Evolutionary conservation across 31 red algal species (phyloP).

Genomic region (Pterothamnion heteromorphum): DNA sequence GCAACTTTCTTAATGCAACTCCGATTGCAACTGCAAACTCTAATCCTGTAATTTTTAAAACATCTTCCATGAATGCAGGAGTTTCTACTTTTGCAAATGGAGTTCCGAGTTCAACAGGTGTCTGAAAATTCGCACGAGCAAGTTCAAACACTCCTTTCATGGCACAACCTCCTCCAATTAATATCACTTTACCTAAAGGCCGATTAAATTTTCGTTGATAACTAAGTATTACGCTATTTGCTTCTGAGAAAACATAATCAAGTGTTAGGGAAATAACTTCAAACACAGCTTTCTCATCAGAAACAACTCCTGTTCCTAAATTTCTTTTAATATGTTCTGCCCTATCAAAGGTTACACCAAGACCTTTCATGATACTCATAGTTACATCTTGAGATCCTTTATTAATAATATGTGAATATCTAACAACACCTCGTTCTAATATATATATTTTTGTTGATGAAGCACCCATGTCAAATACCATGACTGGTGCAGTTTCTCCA

Average conservation of each 20-base stretch:
- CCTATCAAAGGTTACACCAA: not conserved
- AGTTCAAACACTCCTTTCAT: not conserved
- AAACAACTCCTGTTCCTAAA: not conserved
- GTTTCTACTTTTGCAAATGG: slow-evolving; percentile 5
- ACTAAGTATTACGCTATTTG: not conserved
- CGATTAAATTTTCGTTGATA: not conserved
- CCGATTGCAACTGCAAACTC: slow-evolving; percentile 9
- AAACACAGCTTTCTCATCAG: not conserved
- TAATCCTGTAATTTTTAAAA: not conserved
- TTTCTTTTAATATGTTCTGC: not conserved
- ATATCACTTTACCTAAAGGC: not conserved
- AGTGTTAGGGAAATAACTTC: not conserved
- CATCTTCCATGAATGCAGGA: not conserved
- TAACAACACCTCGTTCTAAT: not conserved
- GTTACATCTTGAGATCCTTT: not conserved
- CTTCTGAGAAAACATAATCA: not conserved
- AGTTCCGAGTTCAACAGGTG: not conserved
- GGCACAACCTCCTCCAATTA: not conserved
- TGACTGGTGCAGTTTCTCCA: not conserved
- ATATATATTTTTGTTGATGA: slow-evolving; percentile 4
- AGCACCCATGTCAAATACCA: not conserved
- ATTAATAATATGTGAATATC: not conserved
- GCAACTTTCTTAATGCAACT: not conserved
- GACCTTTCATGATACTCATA: not conserved
- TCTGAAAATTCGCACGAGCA: not conserved